phyloP scores from a whole-genome alignment of 768 basidiomycete species.

The Tylopilus intermedius region DNA sequence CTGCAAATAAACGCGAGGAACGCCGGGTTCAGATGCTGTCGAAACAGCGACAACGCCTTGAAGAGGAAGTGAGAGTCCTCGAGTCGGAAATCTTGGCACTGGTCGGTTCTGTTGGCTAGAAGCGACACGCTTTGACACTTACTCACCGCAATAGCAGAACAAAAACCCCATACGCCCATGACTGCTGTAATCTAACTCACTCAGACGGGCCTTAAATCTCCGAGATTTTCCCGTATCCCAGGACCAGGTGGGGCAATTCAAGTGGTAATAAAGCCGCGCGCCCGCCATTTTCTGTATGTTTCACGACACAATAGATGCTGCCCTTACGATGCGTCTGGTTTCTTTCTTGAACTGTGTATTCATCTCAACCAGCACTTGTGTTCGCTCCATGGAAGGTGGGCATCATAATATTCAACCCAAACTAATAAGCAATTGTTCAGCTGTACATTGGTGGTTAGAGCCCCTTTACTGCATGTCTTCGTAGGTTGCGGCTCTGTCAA shows the following conservation, averaged over 20 bases:
- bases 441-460: neutral
- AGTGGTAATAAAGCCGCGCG: neutral
- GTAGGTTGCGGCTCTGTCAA: too few relatives aligned
- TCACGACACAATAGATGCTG: neutral
- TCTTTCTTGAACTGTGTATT: neutral
- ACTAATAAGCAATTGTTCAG: neutral
- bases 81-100: slow-evolving; percentile 58
- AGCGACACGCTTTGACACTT: neutral
- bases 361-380: neutral
- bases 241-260: neutral
- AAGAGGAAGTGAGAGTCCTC: slow-evolving; percentile 54
- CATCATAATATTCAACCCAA: neutral
- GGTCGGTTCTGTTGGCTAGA: slow-evolving; percentile 31
- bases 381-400: neutral
- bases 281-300: too few relatives aligned
- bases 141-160: slow-evolving; percentile 19
- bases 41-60: slow-evolving; percentile 64
- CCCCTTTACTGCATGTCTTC: too few relatives aligned
- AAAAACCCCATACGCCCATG: slow-evolving; percentile 9
- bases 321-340: neutral
- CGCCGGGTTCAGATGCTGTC: slow-evolving; percentile 59
- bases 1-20: slow-evolving; percentile 60
- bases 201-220: neutral
- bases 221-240: neutral
- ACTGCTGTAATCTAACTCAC: neutral